phyloP scores from a whole-genome alignment of 495 filamentous ascomycete genomes.

The Xylaria longipes region DNA sequence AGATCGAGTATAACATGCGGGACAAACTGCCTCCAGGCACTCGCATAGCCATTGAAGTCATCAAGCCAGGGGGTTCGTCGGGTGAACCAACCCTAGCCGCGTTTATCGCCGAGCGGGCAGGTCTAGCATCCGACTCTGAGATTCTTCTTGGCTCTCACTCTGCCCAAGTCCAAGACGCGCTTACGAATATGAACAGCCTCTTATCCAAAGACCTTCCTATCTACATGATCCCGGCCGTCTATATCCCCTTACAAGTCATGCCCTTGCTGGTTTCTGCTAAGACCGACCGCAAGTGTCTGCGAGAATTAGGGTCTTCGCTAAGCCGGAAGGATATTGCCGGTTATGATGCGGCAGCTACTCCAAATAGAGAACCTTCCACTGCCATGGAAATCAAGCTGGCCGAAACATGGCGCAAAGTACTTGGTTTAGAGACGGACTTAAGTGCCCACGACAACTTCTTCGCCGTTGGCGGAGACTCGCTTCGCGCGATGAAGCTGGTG shows the following conservation, averaged over 20 bases:
- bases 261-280: constrained; percentile 65
- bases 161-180: constrained; percentile 36
- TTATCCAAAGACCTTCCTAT: constrained; percentile 50
- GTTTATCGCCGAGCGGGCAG: constrained; percentile 44
- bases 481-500: constrained; percentile 61
- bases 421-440: constrained; percentile 37
- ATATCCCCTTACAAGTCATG: constrained; percentile 62
- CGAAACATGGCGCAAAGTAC: constrained; percentile 41
- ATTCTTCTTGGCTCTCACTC: constrained; percentile 37
- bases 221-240: constrained; percentile 69
- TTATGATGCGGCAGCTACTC: constrained; percentile 30
- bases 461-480: constrained; percentile 59
- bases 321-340: constrained; percentile 42
- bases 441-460: constrained; percentile 58
- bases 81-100: constrained; percentile 49
- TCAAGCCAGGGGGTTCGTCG: constrained; percentile 45
- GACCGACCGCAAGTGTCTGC: constrained; percentile 65
- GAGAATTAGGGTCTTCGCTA: constrained; percentile 43
- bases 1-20: constrained; percentile 65
- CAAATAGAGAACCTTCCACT: constrained; percentile 37
- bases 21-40: constrained; percentile 43
- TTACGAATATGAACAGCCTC: constrained; percentile 35
- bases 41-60: constrained; percentile 51
- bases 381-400: constrained; percentile 39
- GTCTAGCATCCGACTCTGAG: constrained; percentile 30